These are phyloP conservation scores for Aureobasidium sp. DNA, from an alignment of 2,329 filamentous ascomycete genomes.

Conservation along the genomic window DNA sequence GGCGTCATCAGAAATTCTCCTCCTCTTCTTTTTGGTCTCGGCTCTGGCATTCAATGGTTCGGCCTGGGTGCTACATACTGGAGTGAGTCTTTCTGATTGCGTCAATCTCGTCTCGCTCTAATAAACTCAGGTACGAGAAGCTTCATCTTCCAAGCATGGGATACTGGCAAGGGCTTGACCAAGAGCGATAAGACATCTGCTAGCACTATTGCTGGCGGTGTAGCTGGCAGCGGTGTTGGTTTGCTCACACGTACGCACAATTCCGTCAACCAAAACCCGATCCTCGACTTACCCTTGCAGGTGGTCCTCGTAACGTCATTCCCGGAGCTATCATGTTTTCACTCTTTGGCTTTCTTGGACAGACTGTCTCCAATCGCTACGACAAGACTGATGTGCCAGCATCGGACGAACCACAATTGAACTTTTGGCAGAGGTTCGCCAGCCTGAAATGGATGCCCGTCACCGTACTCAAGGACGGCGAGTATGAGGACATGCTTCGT, in stretches of 20 bases:
- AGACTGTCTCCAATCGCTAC: conserved; percentile 51
- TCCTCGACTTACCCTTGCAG: conserved; percentile 29
- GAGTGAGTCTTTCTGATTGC: conserved; percentile 43
- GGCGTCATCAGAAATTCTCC: conserved; percentile 58
- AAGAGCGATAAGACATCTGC: conserved; percentile 56
- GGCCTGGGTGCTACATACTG: conserved; percentile 69
- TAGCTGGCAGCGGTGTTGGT: conserved; percentile 52
- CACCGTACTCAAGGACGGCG: conserved; percentile 60
- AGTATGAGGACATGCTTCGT: conserved; percentile 63
- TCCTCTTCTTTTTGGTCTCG: conserved; percentile 60
- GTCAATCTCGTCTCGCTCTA: conserved; percentile 14
- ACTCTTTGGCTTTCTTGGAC: conserved; percentile 51
- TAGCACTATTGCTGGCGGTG: conserved; percentile 63
- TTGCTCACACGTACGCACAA: conserved; percentile 43
- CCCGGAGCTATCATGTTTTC: conserved; percentile 55
- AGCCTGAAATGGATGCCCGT: conserved; percentile 66
- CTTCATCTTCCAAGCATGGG: conserved; percentile 31
- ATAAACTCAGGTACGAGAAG: conserved; percentile 16
- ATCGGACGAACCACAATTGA: conserved; percentile 31
- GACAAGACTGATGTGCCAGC: conserved; percentile 32
- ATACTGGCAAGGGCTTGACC: conserved; percentile 40
- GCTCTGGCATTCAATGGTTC: conserved; percentile 75
- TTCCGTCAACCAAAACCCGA: background rate
- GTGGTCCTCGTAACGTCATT: conserved; percentile 48
- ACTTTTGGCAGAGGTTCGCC: conserved; percentile 44